Conservation (phyloP, 371 early-diverging fungal species). For the Basidiobolus meristosporus region DNA sequence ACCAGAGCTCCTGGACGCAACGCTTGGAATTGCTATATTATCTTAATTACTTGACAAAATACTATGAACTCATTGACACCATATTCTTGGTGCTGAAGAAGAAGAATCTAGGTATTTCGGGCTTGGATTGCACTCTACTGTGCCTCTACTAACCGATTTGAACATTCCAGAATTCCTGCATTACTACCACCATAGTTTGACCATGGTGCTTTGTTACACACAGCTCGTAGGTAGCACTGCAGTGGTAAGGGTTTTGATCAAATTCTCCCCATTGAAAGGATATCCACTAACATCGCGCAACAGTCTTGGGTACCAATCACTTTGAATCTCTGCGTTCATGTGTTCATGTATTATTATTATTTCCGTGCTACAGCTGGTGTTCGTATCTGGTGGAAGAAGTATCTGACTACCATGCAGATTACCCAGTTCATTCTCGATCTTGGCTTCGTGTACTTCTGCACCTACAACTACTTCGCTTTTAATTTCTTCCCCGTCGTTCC, state of each 20-base stretch:
- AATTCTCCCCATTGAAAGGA: background rate
- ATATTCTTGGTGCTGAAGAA: conserved; percentile 48
- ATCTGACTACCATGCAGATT: conserved; percentile 78
- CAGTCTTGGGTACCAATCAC: conserved; percentile 59
- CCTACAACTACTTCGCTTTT: conserved; percentile 58
- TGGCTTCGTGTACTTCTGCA: conserved; percentile 52
- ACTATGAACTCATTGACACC: conserved; percentile 65
- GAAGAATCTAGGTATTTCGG: conserved; percentile 30
- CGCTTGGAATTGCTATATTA: conserved; percentile 59
- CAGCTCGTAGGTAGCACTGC: conserved; percentile 64
- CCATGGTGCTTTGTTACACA: conserved; percentile 71
- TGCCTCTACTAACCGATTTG: background rate
- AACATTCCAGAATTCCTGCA: conserved; percentile 20
- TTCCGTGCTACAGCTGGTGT: conserved; percentile 67
- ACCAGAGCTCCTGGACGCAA: conserved; percentile 37
- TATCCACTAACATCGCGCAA: background rate
- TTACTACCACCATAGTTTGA: conserved; percentile 80
- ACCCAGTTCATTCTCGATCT: conserved; percentile 75
- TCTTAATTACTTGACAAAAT: conserved; percentile 72
- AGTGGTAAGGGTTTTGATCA: conserved; percentile 39
- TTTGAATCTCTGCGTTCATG: conserved; percentile 76
- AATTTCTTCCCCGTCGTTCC: conserved; percentile 50
- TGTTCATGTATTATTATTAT: conserved; percentile 84
- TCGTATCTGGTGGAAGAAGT: conserved; percentile 84
- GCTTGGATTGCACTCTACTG: conserved; percentile 18